phyloP scores from a whole-genome alignment of 306 rosid species.

The Acacia confusa region DNA sequence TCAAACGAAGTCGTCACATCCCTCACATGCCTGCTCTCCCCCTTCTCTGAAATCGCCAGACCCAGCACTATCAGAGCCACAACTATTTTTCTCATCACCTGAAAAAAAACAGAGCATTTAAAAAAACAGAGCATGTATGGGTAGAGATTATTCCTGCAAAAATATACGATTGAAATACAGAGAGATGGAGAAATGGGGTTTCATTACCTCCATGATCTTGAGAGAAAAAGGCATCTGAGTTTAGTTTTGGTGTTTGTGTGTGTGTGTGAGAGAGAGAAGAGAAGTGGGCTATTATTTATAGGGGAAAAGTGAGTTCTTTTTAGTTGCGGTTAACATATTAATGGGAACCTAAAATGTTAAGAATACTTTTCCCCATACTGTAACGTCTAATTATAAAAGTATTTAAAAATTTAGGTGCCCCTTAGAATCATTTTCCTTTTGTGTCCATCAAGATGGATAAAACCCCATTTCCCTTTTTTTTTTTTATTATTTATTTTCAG shows the following conservation, averaged over 20 bases:
- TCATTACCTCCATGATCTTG: conserved; percentile 28
- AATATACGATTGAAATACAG: background rate
- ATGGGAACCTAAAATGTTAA: background rate
- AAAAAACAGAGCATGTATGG: background rate
- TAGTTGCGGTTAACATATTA: background rate
- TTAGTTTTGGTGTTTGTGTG: conserved; percentile 15
- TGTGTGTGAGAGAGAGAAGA: conserved; percentile 15
- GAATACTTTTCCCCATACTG: background rate
- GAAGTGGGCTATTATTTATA: conserved; percentile 35
- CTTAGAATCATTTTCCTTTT: background rate
- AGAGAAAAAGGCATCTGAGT: conserved; percentile 1
- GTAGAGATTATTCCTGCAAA: background rate
- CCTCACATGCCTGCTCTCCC: conserved; percentile 45
- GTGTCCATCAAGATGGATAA: background rate
- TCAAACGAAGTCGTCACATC: conserved; percentile 44
- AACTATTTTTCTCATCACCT: conserved; percentile 23
- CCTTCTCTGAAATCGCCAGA: conserved; percentile 44
- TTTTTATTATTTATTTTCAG: background rate
- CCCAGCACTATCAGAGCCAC: conserved; percentile 28
- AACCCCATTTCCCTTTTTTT: background rate
- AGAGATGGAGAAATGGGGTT: background rate
- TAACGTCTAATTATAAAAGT: background rate
- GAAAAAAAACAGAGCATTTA: background rate
- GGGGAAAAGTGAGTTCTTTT: background rate
- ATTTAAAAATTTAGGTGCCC: background rate